A percentile compares a stretch with the other conserved stretches of the same genome.
Conservation (phyloP, 768 basidiomycete genomes). For the Collybiopsis luxurians region DNA sequence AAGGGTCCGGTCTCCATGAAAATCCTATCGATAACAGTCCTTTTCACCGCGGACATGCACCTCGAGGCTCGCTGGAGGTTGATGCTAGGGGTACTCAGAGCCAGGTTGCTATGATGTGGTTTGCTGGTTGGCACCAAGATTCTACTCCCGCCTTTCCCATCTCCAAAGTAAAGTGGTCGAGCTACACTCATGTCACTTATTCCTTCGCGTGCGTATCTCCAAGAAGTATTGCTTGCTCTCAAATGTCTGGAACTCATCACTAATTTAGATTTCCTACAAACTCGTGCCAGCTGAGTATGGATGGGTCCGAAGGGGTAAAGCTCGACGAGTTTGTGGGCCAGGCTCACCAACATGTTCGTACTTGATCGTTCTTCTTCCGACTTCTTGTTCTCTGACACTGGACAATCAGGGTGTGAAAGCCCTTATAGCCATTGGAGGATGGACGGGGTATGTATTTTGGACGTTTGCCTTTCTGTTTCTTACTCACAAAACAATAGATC, state of each 20-base stretch:
- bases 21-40: neutral
- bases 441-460: conserved; percentile 61
- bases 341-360: conserved; percentile 39
- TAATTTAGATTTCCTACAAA: conserved; percentile 34
- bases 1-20: neutral
- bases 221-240: neutral
- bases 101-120: conserved; percentile 59
- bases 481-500: no score
- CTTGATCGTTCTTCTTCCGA: neutral
- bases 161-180: conserved; percentile 53
- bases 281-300: conserved; percentile 29
- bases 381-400: neutral
- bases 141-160: conserved; percentile 33
- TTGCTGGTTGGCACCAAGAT: conserved; percentile 59
- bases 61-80: neutral
- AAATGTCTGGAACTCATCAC: neutral
- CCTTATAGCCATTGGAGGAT: conserved; percentile 65
- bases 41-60: neutral
- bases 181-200: conserved; percentile 67
- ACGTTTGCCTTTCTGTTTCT: no score
- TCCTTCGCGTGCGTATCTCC: conserved; percentile 59
- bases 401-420: conserved; percentile 54
- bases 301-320: conserved; percentile 43
- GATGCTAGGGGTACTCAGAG: conserved; percentile 5
- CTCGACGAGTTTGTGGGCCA: conserved; percentile 55